phyloP scores from a whole-genome alignment of 768 basidiomycete genomes.

The Macrocybe gigantea region DNA sequence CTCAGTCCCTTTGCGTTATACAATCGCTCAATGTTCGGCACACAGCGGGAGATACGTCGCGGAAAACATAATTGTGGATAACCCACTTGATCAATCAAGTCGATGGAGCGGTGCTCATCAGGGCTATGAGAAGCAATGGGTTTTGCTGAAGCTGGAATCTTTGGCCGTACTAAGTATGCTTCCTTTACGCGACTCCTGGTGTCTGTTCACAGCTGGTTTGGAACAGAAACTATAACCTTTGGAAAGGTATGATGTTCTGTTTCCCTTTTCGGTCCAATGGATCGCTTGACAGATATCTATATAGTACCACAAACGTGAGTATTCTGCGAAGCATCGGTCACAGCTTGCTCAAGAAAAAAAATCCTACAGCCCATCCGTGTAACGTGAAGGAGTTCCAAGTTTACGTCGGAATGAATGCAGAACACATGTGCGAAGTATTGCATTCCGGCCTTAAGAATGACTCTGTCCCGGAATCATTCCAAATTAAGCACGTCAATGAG shows the following conservation, averaged over 20 bases:
- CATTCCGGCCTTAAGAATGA: slow-evolving; percentile 65
- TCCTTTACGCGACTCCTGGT: not conserved
- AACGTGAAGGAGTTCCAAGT: slow-evolving; percentile 83
- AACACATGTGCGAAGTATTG: slow-evolving; percentile 65
- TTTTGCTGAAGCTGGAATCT: slow-evolving; percentile 57
- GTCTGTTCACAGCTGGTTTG: slow-evolving; percentile 2
- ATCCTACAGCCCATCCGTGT: slow-evolving; percentile 65
- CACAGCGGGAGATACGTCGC: slow-evolving; percentile 67
- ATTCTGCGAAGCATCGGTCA: not conserved
- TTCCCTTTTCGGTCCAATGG: not conserved
- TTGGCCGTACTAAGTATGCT: slow-evolving; percentile 54
- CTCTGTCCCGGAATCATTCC: slow-evolving; percentile 54
- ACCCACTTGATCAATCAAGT: slow-evolving; percentile 57
- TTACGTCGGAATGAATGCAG: slow-evolving; percentile 55
- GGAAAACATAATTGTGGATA: slow-evolving; percentile 63
- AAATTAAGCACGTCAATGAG: slow-evolving; percentile 48
- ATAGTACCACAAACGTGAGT: slow-evolving; percentile 39
- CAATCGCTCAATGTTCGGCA: slow-evolving; percentile 57
- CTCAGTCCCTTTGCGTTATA: slow-evolving; percentile 34
- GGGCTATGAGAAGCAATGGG: slow-evolving; percentile 60
- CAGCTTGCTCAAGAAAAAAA: slow-evolving; percentile 5
- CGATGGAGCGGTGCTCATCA: slow-evolving; percentile 73
- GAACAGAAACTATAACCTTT: slow-evolving; percentile 65
- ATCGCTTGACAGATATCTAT: slow-evolving; percentile 1
- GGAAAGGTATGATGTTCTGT: slow-evolving; percentile 54